These are phyloP conservation scores for Clarireedia sp. DNA, from an alignment of 2,329 filamentous ascomycete genomes.

Conservation along the genomic window DNA sequence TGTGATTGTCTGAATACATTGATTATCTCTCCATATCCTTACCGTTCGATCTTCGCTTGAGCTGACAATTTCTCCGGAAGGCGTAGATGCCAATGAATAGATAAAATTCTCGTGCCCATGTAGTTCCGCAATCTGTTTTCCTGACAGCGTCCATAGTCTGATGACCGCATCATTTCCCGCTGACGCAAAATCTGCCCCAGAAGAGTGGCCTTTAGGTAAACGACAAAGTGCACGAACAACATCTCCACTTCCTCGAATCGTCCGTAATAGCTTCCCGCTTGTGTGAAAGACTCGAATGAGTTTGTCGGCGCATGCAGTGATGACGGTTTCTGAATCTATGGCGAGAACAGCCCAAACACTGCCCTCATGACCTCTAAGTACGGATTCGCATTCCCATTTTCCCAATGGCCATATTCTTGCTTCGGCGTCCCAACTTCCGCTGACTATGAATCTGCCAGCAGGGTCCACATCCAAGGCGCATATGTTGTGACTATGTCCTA, in stretches of 20 bases:
- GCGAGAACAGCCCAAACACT: constrained; percentile 90
- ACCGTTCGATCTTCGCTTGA: constrained; percentile 92
- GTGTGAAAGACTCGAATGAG: constrained; percentile 74
- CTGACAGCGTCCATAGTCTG: constrained; percentile 76
- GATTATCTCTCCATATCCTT: constrained; percentile 72
- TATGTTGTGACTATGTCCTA: constrained; percentile 83
- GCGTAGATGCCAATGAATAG: constrained; percentile 71
- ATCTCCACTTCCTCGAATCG: constrained; percentile 65
- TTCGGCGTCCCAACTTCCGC: constrained; percentile 88
- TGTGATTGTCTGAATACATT: constrained; percentile 91
- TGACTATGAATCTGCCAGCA: constrained; percentile 68
- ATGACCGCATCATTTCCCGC: constrained; percentile 90
- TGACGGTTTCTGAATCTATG: constrained; percentile 68
- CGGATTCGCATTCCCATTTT: constrained; percentile 70
- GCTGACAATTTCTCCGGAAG: constrained; percentile 82
- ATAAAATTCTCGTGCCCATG: constrained; percentile 92
- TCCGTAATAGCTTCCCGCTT: constrained; percentile 54
- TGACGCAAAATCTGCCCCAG: constrained; percentile 86
- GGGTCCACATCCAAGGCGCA: constrained; percentile 76
- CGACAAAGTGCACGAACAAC: constrained; percentile 83
- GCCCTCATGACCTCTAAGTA: constrained; percentile 68
- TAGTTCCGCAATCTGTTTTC: constrained; percentile 67
- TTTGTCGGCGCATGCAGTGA: constrained; percentile 91
- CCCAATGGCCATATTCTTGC: constrained; percentile 80
- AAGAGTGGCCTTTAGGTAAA: constrained; percentile 66